A percentile compares a stretch with the other conserved stretches of the same genome.
Evolutionary conservation across 495 filamentous ascomycete species (phyloP).

Genomic region (Cercophora scortea): DNA sequence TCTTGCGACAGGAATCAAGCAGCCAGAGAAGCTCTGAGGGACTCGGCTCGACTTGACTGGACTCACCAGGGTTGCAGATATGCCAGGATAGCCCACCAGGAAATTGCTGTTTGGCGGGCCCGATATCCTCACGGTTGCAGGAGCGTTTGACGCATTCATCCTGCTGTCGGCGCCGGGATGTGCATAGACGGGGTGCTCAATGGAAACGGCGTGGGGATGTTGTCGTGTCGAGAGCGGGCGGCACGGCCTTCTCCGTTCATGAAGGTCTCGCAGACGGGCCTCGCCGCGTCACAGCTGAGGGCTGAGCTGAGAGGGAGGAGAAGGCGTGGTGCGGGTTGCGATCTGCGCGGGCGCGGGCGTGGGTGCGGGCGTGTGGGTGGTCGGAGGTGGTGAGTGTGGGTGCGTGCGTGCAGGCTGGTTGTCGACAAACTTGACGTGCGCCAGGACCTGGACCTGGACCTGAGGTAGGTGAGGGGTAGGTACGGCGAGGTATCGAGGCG

Average conservation of each 20-base stretch:
- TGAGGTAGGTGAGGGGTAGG: background rate
- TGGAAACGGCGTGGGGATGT: constrained; percentile 3
- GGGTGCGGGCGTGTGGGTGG: background rate
- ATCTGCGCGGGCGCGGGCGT: constrained; percentile 8
- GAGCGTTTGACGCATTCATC: constrained; percentile 21
- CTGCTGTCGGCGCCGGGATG: constrained; percentile 15
- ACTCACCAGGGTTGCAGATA: constrained; percentile 91
- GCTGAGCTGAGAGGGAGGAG: background rate
- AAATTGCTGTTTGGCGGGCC: constrained; percentile 96
- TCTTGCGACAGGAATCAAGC: no score
- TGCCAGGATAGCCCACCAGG: constrained; percentile 93
- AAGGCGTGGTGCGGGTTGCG: constrained; percentile 7
- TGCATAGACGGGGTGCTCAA: constrained; percentile 4
- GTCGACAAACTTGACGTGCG: no score
- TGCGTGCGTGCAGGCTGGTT: background rate
- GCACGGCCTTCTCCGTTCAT: constrained; percentile 17
- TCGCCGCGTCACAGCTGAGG: constrained; percentile 11
- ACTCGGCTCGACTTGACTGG: background rate
- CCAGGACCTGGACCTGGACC: no score
- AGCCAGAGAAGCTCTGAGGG: no score
- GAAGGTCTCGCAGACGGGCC: constrained; percentile 13
- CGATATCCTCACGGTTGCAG: constrained; percentile 93
- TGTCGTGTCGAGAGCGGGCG: constrained; percentile 9
- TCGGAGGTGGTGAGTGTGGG: background rate
- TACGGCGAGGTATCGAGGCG: background rate